Evolutionary conservation across 805 yeast species (phyloP).

Genomic region (Wilhelminamyces savonicus): DNA sequence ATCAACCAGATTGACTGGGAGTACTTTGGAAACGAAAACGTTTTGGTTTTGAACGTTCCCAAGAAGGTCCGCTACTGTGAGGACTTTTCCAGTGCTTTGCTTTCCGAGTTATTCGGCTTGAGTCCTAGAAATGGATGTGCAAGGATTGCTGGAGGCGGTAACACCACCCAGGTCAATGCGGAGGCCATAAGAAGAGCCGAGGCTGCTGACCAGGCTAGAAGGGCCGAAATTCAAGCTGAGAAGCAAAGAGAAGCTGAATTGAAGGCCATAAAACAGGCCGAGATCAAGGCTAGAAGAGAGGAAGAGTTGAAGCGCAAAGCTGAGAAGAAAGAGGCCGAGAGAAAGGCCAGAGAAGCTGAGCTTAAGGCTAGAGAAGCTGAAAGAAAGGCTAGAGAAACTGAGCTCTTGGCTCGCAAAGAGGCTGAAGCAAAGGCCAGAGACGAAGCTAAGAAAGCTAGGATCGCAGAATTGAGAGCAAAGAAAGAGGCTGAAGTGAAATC

Average conservation of each 20-base stretch:
- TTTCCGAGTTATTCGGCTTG: no score
- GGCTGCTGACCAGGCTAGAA: not conserved
- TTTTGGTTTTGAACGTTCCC: constrained; percentile 31
- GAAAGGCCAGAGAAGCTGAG: constrained; percentile 1
- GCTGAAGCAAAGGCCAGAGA: constrained; percentile 4
- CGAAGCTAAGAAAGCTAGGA: constrained; percentile 2
- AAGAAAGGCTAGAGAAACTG: not conserved
- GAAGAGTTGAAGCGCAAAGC: not conserved
- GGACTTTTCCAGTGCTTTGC: no score
- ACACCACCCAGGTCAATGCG: no score
- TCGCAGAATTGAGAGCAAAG: constrained; percentile 2
- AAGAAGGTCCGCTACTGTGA: constrained; percentile 16
- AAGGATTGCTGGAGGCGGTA: no score
- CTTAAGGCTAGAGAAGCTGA: no score
- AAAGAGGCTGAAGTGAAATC: constrained; percentile 4
- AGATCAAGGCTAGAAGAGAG: constrained; percentile 3
- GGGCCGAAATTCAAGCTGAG: not conserved
- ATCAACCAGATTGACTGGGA: constrained; percentile 29
- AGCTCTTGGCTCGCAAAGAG: not conserved
- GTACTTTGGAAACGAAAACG: constrained; percentile 20
- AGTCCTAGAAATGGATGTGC: no score
- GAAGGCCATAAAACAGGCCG: constrained; percentile 1
- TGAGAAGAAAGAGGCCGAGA: constrained; percentile 1
- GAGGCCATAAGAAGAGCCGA: not conserved
- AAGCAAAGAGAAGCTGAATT: constrained; percentile 1